These are phyloP conservation scores for Chimonanthus praecox DNA, from an alignment of 164 flowering plant genomes.

Conservation along the genomic window DNA sequence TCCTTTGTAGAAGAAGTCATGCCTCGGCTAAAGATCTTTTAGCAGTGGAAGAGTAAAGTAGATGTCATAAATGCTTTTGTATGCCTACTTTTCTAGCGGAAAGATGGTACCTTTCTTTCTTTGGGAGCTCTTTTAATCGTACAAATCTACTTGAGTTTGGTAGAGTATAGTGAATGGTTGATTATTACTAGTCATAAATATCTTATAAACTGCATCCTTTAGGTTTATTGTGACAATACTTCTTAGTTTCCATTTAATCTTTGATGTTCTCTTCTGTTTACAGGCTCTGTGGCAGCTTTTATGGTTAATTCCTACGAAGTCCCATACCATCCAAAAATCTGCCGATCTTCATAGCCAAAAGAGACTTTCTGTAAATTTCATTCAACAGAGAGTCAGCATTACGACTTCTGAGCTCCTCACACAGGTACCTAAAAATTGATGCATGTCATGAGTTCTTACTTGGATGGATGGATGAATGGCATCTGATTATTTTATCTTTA, in stretches of 20 bases:
- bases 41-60: neutral
- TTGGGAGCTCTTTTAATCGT: no score
- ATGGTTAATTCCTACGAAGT: slow-evolving; percentile 63
- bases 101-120: neutral
- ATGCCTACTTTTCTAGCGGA: neutral
- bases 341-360: slow-evolving; percentile 20
- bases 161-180: no score
- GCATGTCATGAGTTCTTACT: no score
- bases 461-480: neutral
- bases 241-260: neutral
- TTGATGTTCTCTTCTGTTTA: slow-evolving; percentile 12
- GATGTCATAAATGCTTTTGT: neutral
- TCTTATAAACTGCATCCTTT: neutral
- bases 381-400: slow-evolving; percentile 64
- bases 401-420: slow-evolving; percentile 77
- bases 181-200: no score
- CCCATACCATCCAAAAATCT: slow-evolving; percentile 32
- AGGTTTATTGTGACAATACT: neutral
- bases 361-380: slow-evolving; percentile 42
- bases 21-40: neutral
- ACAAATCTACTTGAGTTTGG: no score
- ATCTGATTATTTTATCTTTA: neutral
- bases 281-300: slow-evolving; percentile 95
- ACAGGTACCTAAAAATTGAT: slow-evolving; percentile 44
- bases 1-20: neutral